Evolutionary conservation across 2,329 filamentous ascomycete genomes (phyloP).

Genomic region (Endoconidiophora polonica): DNA sequence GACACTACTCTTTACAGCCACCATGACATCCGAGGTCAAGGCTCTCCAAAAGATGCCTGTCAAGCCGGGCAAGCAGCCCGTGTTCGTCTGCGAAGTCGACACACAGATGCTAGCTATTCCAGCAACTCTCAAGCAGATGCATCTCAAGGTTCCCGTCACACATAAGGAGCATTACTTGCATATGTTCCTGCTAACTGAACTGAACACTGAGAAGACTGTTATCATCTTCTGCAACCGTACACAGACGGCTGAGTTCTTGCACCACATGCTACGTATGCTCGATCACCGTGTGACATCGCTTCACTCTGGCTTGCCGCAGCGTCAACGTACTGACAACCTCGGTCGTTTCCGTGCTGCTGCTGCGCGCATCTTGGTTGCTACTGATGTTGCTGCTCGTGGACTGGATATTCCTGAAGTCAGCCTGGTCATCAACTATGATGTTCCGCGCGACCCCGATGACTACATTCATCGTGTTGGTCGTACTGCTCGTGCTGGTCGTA

Average conservation of each 20-base stretch:
- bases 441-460: conserved; percentile 89
- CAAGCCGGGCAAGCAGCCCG: conserved; percentile 50
- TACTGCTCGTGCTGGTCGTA: conserved; percentile 78
- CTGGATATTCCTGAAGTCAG: conserved; percentile 87
- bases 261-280: conserved; percentile 72
- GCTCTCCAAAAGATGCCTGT: conserved; percentile 65
- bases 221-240: conserved; percentile 96
- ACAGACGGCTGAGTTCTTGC: conserved; percentile 71
- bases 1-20: conserved; percentile 90
- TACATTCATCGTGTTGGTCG: conserved; percentile 95
- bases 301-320: conserved; percentile 73
- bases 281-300: conserved; percentile 81
- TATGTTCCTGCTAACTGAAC: conserved; percentile 63
- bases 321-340: conserved; percentile 72
- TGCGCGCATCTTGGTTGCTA: conserved; percentile 79
- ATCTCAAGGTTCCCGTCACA: conserved; percentile 75
- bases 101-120: conserved; percentile 62
- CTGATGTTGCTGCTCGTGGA: conserved; percentile 85
- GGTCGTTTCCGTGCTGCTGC: conserved; percentile 81
- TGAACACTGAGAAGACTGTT: conserved; percentile 56
- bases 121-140: conserved; percentile 62
- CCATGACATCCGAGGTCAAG: conserved; percentile 80
- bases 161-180: conserved; percentile 94
- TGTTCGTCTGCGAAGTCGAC: conserved; percentile 82
- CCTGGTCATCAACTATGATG: conserved; percentile 86